A percentile compares a stretch with the other conserved stretches of the same genome.
Evolutionary conservation across 192 early-diverging fungal species (phyloP).

Genomic region (Funneliformis mosseae): DNA sequence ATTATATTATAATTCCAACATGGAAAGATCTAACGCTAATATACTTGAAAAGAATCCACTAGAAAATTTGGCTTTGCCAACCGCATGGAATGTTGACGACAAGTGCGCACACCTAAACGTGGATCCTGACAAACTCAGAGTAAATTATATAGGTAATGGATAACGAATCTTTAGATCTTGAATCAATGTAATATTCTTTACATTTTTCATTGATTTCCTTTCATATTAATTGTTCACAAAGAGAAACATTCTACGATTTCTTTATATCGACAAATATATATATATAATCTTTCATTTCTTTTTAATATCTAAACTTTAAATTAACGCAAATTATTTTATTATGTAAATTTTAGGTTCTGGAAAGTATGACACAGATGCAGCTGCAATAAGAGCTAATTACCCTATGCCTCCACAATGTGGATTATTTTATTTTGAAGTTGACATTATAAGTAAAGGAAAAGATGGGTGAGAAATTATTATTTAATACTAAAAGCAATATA

Average conservation of each 20-base stretch:
- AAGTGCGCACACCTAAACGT: conserved; percentile 56
- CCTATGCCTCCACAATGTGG: conserved; percentile 85
- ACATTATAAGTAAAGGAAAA: conserved; percentile 81
- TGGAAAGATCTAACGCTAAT: background rate
- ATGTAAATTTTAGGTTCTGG: conserved; percentile 57
- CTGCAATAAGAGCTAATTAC: conserved; percentile 74
- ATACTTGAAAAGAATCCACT: background rate
- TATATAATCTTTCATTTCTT: background rate
- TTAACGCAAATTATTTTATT: background rate
- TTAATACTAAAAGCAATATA: background rate
- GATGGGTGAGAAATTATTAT: conserved; percentile 61
- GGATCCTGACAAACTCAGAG: conserved; percentile 38
- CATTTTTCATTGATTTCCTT: background rate
- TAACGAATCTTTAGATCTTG: background rate
- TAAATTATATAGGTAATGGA: conserved; percentile 57
- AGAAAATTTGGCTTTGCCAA: conserved; percentile 49
- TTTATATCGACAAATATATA: background rate
- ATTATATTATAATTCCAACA: background rate
- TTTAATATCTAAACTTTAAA: background rate
- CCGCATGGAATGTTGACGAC: conserved; percentile 63
- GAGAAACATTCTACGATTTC: background rate
- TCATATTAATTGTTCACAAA: background rate
- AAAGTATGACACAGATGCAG: conserved; percentile 76
- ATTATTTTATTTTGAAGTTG: conserved; percentile 91
- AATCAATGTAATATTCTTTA: background rate